Percentiles rank a stretch among this genome's conserved stretches.
Conservation (phyloP, 2,329 filamentous ascomycete genomes). For the Cordyceps javanica region DNA sequence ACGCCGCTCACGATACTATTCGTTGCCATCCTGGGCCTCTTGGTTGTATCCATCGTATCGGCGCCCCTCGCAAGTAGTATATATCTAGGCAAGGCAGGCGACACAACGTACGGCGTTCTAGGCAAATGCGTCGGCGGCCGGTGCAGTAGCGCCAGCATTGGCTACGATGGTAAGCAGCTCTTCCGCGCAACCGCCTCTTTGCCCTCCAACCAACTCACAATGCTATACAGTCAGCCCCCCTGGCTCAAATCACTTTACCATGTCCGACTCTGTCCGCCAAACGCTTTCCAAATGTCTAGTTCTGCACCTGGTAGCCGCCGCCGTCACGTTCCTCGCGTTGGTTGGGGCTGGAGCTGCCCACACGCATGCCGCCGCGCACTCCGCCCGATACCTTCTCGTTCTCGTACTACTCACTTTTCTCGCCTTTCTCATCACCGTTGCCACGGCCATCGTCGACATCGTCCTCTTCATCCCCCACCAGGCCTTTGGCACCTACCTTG, state of each 20-base stretch:
- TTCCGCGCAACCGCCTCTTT: conserved; percentile 46
- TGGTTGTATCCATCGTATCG: conserved; percentile 83
- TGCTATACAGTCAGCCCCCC: conserved; percentile 15
- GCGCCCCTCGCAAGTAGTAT: conserved; percentile 83
- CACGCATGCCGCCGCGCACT: conserved; percentile 82
- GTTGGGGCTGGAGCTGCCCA: conserved; percentile 75
- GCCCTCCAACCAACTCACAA: background rate
- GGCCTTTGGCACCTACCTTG: conserved; percentile 90
- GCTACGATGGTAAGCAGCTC: conserved; percentile 62
- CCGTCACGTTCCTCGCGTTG: conserved; percentile 80
- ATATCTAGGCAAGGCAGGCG: conserved; percentile 70
- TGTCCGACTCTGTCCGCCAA: conserved; percentile 45
- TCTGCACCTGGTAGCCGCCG: conserved; percentile 83
- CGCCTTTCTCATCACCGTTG: conserved; percentile 73
- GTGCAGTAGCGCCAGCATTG: conserved; percentile 72
- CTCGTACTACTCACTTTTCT: conserved; percentile 83
- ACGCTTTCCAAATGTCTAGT: conserved; percentile 84
- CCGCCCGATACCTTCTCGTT: conserved; percentile 76
- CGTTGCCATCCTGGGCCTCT: conserved; percentile 74
- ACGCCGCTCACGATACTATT: conserved; percentile 86
- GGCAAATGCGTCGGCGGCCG: conserved; percentile 65
- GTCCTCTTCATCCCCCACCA: conserved; percentile 91
- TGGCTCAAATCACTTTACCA: conserved; percentile 44
- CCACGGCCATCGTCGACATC: conserved; percentile 90
- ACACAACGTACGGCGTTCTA: conserved; percentile 85